phyloP scores from a whole-genome alignment of 2,329 filamentous ascomycete species.

The Stenocarpella maydis region DNA sequence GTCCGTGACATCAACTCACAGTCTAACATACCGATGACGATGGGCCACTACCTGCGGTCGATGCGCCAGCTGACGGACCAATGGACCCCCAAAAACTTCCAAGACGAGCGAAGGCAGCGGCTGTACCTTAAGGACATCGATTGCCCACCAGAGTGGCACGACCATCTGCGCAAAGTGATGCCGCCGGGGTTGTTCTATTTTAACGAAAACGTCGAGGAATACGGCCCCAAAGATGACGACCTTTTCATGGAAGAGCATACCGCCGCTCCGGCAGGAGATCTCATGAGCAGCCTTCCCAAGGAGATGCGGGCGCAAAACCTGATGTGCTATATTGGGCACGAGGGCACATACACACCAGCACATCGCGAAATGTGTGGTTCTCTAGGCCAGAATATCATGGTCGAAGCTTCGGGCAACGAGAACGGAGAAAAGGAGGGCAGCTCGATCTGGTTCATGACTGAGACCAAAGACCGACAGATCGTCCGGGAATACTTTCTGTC shows the following conservation, averaged over 20 bases:
- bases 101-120: slow-evolving; percentile 81
- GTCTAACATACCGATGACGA: slow-evolving; percentile 81
- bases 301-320: slow-evolving; percentile 94
- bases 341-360: slow-evolving; percentile 94
- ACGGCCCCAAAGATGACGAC: slow-evolving; percentile 46
- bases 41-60: slow-evolving; percentile 88
- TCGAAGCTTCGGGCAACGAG: slow-evolving; percentile 80
- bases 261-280: slow-evolving; percentile 79
- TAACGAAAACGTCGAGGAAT: slow-evolving; percentile 75
- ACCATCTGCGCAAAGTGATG: slow-evolving; percentile 79
- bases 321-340: slow-evolving; percentile 98
- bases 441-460: slow-evolving; percentile 99
- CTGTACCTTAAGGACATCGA: slow-evolving; percentile 98
- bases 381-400: slow-evolving; percentile 97
- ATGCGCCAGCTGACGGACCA: slow-evolving; percentile 86
- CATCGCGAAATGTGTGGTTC: slow-evolving; percentile 98
- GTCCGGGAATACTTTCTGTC: slow-evolving; percentile 95
- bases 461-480: slow-evolving; percentile 87
- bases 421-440: slow-evolving; percentile 84
- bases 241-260: slow-evolving; percentile 58
- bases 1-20: slow-evolving; percentile 82
- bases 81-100: slow-evolving; percentile 78
- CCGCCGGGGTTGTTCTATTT: slow-evolving; percentile 88
- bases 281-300: slow-evolving; percentile 90
- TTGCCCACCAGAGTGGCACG: slow-evolving; percentile 86